Base-by-base conservation (phyloP, 1,139 yeast genomes). In the Debaryomyces sp. region DNA sequence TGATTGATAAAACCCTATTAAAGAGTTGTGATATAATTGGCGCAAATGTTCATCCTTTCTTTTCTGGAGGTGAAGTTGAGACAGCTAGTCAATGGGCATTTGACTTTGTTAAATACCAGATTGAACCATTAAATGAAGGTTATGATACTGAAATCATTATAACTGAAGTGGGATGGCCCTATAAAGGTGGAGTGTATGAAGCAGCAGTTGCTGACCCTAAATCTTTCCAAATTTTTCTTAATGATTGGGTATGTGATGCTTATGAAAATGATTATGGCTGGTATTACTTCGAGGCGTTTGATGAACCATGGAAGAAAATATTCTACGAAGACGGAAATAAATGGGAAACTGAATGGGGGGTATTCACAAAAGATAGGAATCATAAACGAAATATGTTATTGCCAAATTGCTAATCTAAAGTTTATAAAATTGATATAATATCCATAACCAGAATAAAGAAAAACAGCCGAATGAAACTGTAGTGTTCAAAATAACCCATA, bases 401-500 rank as follows among this genome's bases (percentile, higher is more conserved):
- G n/a, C 51, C 54, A 38, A 38, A 27, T 21, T 51, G 54, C 41
- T 49, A 48, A 33, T 17, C 34, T 53, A 54, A 12, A 54, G 44
- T 36, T 50, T 44, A 45, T 64, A 58, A 63, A 77, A 55, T 55
- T 81, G 83, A 62, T 75, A 81, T 55, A 83, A 71, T 37, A 80
- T 73, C 94, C 96, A 94, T 27, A 90, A 55, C 85, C 94, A 92
- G 60, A 89, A 89, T 44, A 88, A 60, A 0, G 73, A 67, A 61
- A 92, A 94, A 49, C 92, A 89, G 0, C 80, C 87, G 64, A 90
- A 90, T 0, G 95, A 85, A 7, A 91, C 64, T 0, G 84, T 62
- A 36, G 88, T 84, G 61, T 94, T 94, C 13, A 83, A 78, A 30
- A 92, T 77, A 0, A 89, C 89, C 92, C 95, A 90, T 15, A 94